Conservation (phyloP, 1,139 yeast genomes). For the Hanseniaspora gamundiae region DNA sequence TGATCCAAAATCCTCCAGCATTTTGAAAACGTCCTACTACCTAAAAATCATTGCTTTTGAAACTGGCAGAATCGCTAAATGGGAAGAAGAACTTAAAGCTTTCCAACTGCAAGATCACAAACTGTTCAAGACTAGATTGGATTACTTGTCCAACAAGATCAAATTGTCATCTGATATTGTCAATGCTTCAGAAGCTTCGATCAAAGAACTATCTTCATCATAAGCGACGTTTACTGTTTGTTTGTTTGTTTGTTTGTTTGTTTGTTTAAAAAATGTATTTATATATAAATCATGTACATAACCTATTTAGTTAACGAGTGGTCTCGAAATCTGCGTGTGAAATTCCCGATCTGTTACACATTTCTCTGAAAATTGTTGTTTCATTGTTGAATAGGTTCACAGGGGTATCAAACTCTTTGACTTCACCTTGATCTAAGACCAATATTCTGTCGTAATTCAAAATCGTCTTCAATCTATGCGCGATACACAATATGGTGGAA, state of each 20-base stretch:
- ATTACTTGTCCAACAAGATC: conserved; percentile 55
- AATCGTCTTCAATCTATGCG: conserved; percentile 52
- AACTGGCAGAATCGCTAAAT: conserved; percentile 45
- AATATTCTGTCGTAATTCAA: conserved; percentile 42
- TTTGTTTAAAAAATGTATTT: background rate
- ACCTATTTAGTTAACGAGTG: background rate
- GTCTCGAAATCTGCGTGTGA: conserved; percentile 17
- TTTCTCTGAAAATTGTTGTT: conserved; percentile 35
- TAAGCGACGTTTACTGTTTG: too few species aligned
- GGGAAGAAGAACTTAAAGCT: conserved; percentile 60
- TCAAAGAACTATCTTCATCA: conserved; percentile 21
- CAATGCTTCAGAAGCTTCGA: conserved; percentile 30
- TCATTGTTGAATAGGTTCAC: conserved; percentile 27
- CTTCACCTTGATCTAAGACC: conserved; percentile 44
- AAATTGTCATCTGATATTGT: conserved; percentile 42
- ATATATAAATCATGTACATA: background rate
- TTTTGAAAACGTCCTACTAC: conserved; percentile 54
- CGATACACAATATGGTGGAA: conserved; percentile 55
- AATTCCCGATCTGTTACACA: conserved; percentile 43
- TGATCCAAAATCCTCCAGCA: conserved; percentile 44
- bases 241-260: too few species aligned
- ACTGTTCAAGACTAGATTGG: conserved; percentile 47
- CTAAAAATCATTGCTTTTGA: conserved; percentile 45
- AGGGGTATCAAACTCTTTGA: conserved; percentile 41
- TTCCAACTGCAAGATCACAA: conserved; percentile 40